These are phyloP conservation scores for Magnolia changhungtana DNA, from an alignment of 164 flowering plant genomes.

Conservation along the genomic window DNA sequence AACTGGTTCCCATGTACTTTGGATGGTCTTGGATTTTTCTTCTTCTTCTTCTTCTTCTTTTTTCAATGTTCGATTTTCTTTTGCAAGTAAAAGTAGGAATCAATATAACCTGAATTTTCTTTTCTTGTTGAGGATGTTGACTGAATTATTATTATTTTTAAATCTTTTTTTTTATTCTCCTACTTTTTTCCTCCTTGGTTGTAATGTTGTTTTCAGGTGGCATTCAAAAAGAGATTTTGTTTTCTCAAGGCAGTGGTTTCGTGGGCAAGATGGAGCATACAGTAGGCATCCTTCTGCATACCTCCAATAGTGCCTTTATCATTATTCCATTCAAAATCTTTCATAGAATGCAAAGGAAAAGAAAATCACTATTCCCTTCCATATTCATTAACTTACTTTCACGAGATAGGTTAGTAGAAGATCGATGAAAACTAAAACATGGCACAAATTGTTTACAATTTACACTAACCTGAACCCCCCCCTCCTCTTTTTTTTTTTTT, in stretches of 20 bases:
- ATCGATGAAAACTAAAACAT: background rate
- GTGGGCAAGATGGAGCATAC: constrained; percentile 89
- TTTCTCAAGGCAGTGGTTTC: constrained; percentile 96
- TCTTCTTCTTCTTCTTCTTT: too few relatives aligned
- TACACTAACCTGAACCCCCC: too few relatives aligned
- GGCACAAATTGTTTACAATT: too few relatives aligned
- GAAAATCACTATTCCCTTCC: too few relatives aligned
- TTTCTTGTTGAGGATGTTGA: background rate
- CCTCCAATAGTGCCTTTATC: background rate
- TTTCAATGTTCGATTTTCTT: background rate
- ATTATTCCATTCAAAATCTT: background rate
- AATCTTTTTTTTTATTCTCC: background rate
- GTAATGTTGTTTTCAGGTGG: constrained; percentile 50
- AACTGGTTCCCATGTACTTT: too few relatives aligned
- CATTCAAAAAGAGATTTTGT: constrained; percentile 86
- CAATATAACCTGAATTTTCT: background rate
- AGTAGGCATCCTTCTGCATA: constrained; percentile 42
- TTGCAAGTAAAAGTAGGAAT: background rate
- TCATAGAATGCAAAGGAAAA: background rate
- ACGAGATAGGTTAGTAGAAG: too few relatives aligned
- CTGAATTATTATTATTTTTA: background rate
- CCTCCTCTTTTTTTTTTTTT: too few relatives aligned
- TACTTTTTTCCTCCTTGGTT: background rate
- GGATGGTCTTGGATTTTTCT: too few relatives aligned
- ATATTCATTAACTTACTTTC: too few relatives aligned